Conservation (phyloP, 192 early-diverging fungal species). For the Podila minutissima region DNA sequence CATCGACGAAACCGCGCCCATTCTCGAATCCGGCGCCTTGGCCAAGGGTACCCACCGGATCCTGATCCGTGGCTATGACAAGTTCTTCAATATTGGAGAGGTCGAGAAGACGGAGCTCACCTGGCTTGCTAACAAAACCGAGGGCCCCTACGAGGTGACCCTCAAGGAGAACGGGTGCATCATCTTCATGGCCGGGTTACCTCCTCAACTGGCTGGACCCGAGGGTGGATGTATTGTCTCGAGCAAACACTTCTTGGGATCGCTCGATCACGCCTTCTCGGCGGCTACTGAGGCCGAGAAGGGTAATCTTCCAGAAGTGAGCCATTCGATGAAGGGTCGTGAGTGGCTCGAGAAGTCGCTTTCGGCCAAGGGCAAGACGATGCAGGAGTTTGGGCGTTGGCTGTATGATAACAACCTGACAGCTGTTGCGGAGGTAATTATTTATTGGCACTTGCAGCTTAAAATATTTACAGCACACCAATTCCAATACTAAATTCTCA, state of each 20-base stretch:
- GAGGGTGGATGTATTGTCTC: conserved; percentile 78
- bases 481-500: background rate
- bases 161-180: conserved; percentile 98
- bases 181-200: conserved; percentile 76
- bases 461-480: too few species aligned
- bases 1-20: background rate
- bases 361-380: conserved; percentile 57
- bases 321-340: conserved; percentile 74
- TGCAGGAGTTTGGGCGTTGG: conserved; percentile 77
- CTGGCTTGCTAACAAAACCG: conserved; percentile 67
- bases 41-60: conserved; percentile 61
- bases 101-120: conserved; percentile 65
- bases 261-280: conserved; percentile 9
- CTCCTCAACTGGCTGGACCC: conserved; percentile 59
- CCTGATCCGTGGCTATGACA: conserved; percentile 93
- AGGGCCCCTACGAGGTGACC: conserved; percentile 90
- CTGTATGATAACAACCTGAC: conserved; percentile 79
- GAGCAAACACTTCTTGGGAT: conserved; percentile 83
- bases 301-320: conserved; percentile 41
- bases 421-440: conserved; percentile 80
- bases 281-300: background rate
- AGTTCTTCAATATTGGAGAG: conserved; percentile 93
- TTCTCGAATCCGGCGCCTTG: background rate
- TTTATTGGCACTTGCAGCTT: too few species aligned
- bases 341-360: conserved; percentile 82